Conservation (phyloP, 2,329 filamentous ascomycete species). For the Pseudogymnoascus sp. region DNA sequence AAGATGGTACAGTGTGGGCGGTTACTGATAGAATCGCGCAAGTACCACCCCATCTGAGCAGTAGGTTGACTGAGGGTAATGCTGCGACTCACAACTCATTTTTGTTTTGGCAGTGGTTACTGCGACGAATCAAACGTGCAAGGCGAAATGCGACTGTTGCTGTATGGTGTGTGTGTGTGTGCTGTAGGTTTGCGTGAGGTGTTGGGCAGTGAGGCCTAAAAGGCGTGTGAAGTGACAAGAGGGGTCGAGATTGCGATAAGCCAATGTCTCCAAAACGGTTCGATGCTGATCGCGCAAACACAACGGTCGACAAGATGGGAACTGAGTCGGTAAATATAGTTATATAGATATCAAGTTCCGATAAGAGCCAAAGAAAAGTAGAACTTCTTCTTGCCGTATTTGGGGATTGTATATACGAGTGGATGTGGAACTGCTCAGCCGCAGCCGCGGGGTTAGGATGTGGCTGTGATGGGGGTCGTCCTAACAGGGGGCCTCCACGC, state of each 20-base stretch:
- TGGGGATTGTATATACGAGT: not conserved
- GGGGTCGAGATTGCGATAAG: constrained; percentile 9
- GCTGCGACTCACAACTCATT: constrained; percentile 27
- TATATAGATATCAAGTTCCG: not conserved
- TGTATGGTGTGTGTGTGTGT: not conserved
- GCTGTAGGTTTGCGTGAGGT: not conserved
- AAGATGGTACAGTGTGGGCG: not conserved
- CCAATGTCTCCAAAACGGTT: constrained; percentile 4
- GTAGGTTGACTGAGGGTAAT: constrained; percentile 5
- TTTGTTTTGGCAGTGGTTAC: constrained; percentile 17
- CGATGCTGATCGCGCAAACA: not conserved
- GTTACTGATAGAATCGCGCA: not conserved
- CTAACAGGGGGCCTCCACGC: not conserved
- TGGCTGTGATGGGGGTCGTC: constrained; percentile 5
- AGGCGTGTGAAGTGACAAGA: constrained; percentile 5
- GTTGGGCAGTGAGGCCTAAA: constrained; percentile 9
- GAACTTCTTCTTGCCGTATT: not conserved
- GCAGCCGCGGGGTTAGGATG: constrained; percentile 8
- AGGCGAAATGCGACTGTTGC: not conserved
- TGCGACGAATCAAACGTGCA: constrained; percentile 13
- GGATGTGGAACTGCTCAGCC: not conserved
- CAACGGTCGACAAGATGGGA: not conserved
- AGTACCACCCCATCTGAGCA: not conserved
- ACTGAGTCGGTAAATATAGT: not conserved
- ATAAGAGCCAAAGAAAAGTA: not conserved